A percentile compares a stretch with the other conserved stretches of the same genome.
Conservation (phyloP, 2,329 filamentous ascomycete species). For the Aspergillus neotritici region DNA sequence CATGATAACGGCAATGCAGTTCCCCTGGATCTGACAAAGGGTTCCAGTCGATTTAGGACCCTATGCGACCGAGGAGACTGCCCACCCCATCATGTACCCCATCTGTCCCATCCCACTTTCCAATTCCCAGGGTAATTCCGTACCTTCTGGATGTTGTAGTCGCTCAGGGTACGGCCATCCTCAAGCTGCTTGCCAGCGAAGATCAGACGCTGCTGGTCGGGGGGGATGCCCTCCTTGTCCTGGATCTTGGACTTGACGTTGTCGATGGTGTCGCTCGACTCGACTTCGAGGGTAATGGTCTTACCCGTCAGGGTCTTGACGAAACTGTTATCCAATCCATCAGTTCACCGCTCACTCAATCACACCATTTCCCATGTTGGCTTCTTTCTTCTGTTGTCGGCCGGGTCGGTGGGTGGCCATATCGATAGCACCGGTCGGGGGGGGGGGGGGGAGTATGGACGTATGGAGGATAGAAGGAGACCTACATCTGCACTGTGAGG, state of each 20-base stretch:
- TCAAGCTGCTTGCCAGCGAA: conserved; percentile 99
- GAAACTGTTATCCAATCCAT: conserved; percentile 60
- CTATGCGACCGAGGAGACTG: no score
- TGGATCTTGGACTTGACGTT: conserved; percentile 99
- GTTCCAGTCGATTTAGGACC: no score
- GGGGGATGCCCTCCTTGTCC: conserved; percentile 98
- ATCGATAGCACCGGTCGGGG: not conserved
- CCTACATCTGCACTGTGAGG: conserved; percentile 83
- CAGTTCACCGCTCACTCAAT: conserved; percentile 4
- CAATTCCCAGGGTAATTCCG: conserved; percentile 30
- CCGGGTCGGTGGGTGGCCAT: conserved; percentile 1
- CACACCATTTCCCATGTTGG: conserved; percentile 11
- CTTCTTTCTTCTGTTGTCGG: not conserved
- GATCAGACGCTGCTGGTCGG: conserved; percentile 97
- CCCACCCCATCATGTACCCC: conserved; percentile 2
- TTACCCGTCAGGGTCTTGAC: conserved; percentile 99
- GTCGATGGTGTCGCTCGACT: conserved; percentile 98
- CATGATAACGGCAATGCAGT: no score
- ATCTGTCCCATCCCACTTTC: conserved; percentile 5
- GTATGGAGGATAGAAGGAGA: conserved; percentile 29
- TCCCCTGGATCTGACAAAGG: no score
- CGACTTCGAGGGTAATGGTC: conserved; percentile 99
- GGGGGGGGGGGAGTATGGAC: conserved; percentile 17
- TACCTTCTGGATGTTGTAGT: conserved; percentile 99
- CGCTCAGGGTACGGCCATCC: conserved; percentile 91